A percentile compares a stretch with the other conserved stretches of the same genome.
Evolutionary conservation across 441 rosid species (phyloP).

Genomic region (Melastoma candidum): DNA sequence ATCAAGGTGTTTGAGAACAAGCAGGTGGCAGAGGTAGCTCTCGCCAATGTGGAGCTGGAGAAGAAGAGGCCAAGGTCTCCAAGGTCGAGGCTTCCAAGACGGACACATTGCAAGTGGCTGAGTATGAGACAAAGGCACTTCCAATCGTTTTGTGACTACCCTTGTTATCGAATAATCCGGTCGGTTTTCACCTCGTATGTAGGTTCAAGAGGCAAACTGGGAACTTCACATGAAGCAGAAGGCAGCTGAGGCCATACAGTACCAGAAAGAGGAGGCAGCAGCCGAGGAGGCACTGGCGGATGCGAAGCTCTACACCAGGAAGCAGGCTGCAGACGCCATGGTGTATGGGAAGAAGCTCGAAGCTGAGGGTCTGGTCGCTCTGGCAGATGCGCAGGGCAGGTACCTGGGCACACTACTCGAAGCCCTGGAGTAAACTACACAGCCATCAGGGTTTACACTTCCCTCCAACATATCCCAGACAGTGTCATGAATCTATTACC

Average conservation of each 20-base stretch:
- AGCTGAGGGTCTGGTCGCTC: conserved; percentile 43
- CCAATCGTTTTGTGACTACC: background rate
- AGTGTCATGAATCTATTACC: too few relatives aligned
- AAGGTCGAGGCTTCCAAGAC: conserved; percentile 48
- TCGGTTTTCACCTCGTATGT: background rate
- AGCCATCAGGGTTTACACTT: conserved; percentile 41
- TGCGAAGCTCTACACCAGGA: conserved; percentile 34
- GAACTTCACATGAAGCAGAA: conserved; percentile 54
- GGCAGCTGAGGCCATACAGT: conserved; percentile 48
- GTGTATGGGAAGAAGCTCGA: conserved; percentile 45
- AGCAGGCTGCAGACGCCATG: conserved; percentile 30
- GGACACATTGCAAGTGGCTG: conserved; percentile 49
- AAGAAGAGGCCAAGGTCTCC: conserved; percentile 51
- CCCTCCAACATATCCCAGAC: too few relatives aligned
- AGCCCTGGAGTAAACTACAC: conserved; percentile 44
- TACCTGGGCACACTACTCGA: conserved; percentile 40
- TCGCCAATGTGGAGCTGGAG: conserved; percentile 48
- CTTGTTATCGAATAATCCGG: background rate
- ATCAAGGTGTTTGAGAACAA: conserved; percentile 54
- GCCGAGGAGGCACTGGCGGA: conserved; percentile 52
- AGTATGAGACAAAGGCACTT: conserved; percentile 51
- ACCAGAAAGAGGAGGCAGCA: conserved; percentile 40
- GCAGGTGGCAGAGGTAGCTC: conserved; percentile 47
- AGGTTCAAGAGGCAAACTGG: conserved; percentile 81
- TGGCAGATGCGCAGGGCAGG: conserved; percentile 51